A percentile compares a stretch with the other conserved stretches of the same genome.
phyloP scores from a whole-genome alignment of 2,329 filamentous ascomycete genomes.

The Incumbomyces lentus region DNA sequence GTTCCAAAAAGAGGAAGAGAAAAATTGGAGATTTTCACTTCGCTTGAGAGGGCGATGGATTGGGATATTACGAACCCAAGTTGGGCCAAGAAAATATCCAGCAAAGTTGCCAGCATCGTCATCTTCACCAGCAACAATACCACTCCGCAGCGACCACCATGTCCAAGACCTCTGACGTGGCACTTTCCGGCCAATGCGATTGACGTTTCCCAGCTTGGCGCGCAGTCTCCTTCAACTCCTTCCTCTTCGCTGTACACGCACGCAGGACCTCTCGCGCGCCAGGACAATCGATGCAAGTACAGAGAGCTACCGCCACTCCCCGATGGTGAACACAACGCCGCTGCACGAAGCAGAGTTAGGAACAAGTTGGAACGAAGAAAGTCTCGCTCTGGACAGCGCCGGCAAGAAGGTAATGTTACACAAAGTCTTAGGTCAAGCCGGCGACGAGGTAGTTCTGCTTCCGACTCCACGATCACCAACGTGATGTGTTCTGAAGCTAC shows the following conservation, averaged over 20 bases:
- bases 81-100: too few species aligned
- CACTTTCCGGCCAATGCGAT: too few species aligned
- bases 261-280: too few species aligned
- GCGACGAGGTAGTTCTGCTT: not conserved
- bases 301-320: not conserved
- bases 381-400: not conserved
- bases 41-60: too few species aligned
- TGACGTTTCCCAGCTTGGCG: not conserved
- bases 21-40: too few species aligned
- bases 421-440: not conserved
- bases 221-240: not conserved
- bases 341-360: not conserved
- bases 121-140: too few species aligned
- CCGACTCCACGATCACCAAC: not conserved
- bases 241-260: not conserved
- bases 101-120: too few species aligned
- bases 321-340: constrained; percentile 1
- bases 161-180: too few species aligned
- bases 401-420: not conserved
- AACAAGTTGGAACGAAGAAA: not conserved
- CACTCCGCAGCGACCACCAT: too few species aligned
- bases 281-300: not conserved
- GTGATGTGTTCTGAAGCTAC: not conserved
- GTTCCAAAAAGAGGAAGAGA: too few species aligned
- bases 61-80: too few species aligned